Percentiles rank a stretch among this genome's conserved stretches.
These are phyloP conservation scores for Mariannaea elegans DNA, from an alignment of 2,329 filamentous ascomycete species.

Conservation along the genomic window DNA sequence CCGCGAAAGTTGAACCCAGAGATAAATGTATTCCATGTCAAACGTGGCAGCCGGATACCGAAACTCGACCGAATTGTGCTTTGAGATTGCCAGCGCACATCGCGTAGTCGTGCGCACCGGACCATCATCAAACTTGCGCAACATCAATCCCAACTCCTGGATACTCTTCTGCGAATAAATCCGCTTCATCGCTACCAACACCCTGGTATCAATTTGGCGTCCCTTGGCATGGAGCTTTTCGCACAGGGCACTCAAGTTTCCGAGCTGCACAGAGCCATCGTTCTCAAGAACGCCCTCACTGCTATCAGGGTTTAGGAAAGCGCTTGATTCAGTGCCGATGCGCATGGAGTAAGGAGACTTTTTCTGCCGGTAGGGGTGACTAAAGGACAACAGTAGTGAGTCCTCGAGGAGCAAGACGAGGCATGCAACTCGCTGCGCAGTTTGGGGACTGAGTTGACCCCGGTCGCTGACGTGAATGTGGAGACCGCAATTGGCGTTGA, in stretches of 20 bases:
- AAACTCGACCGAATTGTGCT: constrained; percentile 40
- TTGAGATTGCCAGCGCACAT: constrained; percentile 37
- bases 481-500: constrained; percentile 39
- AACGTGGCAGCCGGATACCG: constrained; percentile 41
- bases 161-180: constrained; percentile 26
- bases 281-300: constrained; percentile 9
- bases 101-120: constrained; percentile 33
- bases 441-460: constrained; percentile 25
- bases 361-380: constrained; percentile 33
- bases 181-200: constrained; percentile 27
- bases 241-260: constrained; percentile 6
- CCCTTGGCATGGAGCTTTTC: constrained; percentile 11
- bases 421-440: constrained; percentile 30
- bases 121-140: constrained; percentile 36
- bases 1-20: constrained; percentile 38
- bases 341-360: constrained; percentile 27
- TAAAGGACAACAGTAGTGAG: constrained; percentile 31
- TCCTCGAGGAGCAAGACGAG: constrained; percentile 37
- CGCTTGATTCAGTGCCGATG: constrained; percentile 31
- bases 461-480: constrained; percentile 39
- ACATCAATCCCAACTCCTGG: constrained; percentile 16
- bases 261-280: constrained; percentile 21
- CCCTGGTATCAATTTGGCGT: constrained; percentile 18
- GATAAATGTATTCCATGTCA: constrained; percentile 35
- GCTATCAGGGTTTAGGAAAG: constrained; percentile 14